A percentile compares a stretch with the other conserved stretches of the same genome.
These are phyloP conservation scores for Cucurbita maxima DNA, from an alignment of 306 rosid genomes.

Conservation along the genomic window DNA sequence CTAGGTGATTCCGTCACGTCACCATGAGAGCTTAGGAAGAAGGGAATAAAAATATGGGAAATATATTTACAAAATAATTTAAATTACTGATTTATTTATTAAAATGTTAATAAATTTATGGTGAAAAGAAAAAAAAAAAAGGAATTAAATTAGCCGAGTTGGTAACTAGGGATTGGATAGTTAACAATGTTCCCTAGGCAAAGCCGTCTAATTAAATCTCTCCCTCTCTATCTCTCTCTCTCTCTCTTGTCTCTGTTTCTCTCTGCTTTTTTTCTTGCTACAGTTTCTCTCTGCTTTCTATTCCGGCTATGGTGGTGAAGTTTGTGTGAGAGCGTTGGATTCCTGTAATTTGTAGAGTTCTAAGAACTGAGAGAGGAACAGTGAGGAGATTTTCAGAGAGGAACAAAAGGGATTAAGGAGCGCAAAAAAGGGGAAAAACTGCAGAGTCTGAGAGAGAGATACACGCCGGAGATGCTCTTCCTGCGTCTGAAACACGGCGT, in stretches of 20 bases:
- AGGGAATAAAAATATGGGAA: slow-evolving; percentile 2
- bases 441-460: background rate
- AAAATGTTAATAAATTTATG: no score
- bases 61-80: background rate
- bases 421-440: background rate
- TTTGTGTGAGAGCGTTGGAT: slow-evolving; percentile 29
- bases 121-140: background rate
- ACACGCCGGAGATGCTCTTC: slow-evolving; percentile 4
- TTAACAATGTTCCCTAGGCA: slow-evolving; percentile 3
- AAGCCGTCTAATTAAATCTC: background rate
- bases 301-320: slow-evolving; percentile 16
- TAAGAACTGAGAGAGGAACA: slow-evolving; percentile 20
- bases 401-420: background rate
- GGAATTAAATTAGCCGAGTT: background rate
- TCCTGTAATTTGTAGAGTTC: slow-evolving; percentile 29
- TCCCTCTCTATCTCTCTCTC: background rate
- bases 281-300: background rate
- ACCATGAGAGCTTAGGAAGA: slow-evolving; percentile 13
- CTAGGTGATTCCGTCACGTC: slow-evolving; percentile 39
- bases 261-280: background rate
- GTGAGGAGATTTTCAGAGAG: background rate
- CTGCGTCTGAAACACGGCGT: background rate
- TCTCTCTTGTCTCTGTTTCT: background rate
- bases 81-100: no score
- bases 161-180: background rate